Conservation (phyloP, 345 rosid genomes). For the Lumnitzera littorea region DNA sequence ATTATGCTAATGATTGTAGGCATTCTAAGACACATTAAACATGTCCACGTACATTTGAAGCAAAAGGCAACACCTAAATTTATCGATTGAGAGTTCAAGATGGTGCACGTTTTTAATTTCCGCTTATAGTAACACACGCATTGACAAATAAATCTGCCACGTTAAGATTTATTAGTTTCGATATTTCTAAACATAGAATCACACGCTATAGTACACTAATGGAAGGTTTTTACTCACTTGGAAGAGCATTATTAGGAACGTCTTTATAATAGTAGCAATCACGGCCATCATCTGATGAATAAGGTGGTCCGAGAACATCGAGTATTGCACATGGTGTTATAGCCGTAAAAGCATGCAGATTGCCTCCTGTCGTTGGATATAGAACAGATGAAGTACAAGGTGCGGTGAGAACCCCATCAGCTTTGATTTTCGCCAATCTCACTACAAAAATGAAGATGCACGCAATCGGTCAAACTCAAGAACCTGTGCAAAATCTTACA, state of each 20-base stretch:
- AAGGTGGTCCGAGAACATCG: slow-evolving; percentile 74
- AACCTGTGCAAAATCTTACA: no score
- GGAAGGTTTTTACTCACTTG: slow-evolving; percentile 27
- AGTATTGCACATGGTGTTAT: slow-evolving; percentile 58
- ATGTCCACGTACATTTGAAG: no score
- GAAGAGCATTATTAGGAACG: slow-evolving; percentile 11
- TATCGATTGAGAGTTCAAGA: neutral
- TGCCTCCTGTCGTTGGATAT: slow-evolving; percentile 72
- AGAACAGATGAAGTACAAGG: slow-evolving; percentile 60
- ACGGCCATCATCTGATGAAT: slow-evolving; percentile 44
- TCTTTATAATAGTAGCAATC: slow-evolving; percentile 61
- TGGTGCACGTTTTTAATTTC: no score
- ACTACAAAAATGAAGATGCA: slow-evolving; percentile 22
- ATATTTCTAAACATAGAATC: no score
- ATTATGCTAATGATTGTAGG: neutral
- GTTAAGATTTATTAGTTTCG: no score
- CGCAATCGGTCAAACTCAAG: neutral
- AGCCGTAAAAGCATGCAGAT: slow-evolving; percentile 60
- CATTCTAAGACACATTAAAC: no score
- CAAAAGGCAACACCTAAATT: no score
- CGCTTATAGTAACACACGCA: neutral
- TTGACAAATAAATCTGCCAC: neutral
- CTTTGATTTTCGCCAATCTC: slow-evolving; percentile 37
- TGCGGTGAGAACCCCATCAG: slow-evolving; percentile 27
- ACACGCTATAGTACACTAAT: no score